Percentiles rank a stretch among this genome's conserved stretches.
phyloP scores from a whole-genome alignment of 495 filamentous ascomycete species.

The Neurospora intermedia region DNA sequence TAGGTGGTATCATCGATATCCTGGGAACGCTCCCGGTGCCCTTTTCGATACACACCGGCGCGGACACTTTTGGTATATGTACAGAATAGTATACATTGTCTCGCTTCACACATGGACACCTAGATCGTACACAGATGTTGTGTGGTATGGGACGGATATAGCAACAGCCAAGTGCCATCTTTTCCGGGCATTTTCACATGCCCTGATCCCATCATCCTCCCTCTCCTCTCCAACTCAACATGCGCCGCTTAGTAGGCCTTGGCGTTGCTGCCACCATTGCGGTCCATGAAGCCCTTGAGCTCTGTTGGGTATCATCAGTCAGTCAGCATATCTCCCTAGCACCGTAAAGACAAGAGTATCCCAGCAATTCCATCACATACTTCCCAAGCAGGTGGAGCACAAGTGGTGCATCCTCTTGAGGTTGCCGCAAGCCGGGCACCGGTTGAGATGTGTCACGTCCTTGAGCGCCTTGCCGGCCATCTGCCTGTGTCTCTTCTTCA shows the following conservation, averaged over 20 bases:
- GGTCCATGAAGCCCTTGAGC: constrained; percentile 23
- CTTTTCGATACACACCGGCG: background rate
- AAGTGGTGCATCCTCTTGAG: constrained; percentile 79
- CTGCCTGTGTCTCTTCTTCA: constrained; percentile 85
- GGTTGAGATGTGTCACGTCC: constrained; percentile 75
- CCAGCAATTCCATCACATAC: constrained; percentile 18
- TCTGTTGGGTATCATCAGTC: constrained; percentile 13
- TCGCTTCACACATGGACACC: background rate
- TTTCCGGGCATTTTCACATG: background rate
- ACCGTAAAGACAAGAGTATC: background rate
- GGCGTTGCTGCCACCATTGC: constrained; percentile 7
- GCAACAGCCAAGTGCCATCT: background rate
- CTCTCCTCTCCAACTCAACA: background rate
- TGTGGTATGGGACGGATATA: background rate
- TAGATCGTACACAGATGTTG: background rate
- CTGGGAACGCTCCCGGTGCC: background rate
- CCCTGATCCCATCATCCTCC: background rate
- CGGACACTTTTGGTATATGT: background rate
- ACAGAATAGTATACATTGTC: background rate
- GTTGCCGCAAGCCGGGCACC: constrained; percentile 78
- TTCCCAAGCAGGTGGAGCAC: constrained; percentile 61
- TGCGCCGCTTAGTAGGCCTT: background rate
- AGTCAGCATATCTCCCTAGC: constrained; percentile 3
- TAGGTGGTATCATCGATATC: background rate
- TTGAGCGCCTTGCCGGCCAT: constrained; percentile 90